Conservation (phyloP, 768 basidiomycete species). For the Tulasnella sp. region DNA sequence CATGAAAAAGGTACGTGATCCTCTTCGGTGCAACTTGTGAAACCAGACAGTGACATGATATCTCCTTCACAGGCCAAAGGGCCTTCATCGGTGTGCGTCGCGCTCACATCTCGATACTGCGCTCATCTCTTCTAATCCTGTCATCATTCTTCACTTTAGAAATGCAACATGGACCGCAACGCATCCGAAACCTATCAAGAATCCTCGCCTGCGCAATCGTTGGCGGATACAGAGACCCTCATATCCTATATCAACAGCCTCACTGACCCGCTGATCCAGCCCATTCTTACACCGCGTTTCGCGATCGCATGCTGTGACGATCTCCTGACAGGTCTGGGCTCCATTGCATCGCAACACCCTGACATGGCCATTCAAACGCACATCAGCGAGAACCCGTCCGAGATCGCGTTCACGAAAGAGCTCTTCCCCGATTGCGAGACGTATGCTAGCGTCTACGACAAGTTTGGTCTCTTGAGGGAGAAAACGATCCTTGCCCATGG, state of each 20-base stretch:
- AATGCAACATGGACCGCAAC: conserved; percentile 85
- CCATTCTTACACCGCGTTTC: conserved; percentile 91
- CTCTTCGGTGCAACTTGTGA: no score
- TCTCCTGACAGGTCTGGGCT: conserved; percentile 52
- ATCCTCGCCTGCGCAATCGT: conserved; percentile 43
- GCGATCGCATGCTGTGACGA: conserved; percentile 75
- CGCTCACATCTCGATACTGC: background rate
- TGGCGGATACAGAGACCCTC: conserved; percentile 49
- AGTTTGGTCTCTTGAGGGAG: conserved; percentile 54
- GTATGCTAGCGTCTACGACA: conserved; percentile 78
- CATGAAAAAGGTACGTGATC: conserved; percentile 37
- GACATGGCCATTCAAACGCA: conserved; percentile 81
- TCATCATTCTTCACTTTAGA: no score
- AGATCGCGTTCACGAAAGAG: conserved; percentile 51
- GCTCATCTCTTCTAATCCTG: background rate
- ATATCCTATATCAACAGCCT: conserved; percentile 59
- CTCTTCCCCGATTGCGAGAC: conserved; percentile 53
- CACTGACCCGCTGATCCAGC: conserved; percentile 56
- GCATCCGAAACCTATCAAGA: conserved; percentile 60
- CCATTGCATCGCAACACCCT: conserved; percentile 46
- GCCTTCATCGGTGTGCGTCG: conserved; percentile 71
- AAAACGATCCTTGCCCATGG: conserved; percentile 87
- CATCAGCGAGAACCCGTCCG: conserved; percentile 70
- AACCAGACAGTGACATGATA: conserved; percentile 17
- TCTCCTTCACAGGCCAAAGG: conserved; percentile 47